These are phyloP conservation scores for Boletus sp. DNA, from an alignment of 1,284 basidiomycete species.

Conservation along the genomic window DNA sequence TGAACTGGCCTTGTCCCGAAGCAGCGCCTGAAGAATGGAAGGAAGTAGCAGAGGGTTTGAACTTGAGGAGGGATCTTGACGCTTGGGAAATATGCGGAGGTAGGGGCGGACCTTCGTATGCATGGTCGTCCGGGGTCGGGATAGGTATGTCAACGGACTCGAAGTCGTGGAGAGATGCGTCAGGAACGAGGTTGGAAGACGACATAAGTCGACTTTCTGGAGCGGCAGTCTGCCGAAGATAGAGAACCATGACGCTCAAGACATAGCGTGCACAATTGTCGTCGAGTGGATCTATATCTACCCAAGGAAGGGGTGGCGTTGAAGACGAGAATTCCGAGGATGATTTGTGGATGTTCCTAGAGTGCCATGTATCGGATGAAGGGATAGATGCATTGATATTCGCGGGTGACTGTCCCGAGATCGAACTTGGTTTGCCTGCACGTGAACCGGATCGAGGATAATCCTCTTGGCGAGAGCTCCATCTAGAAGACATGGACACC, in stretches of 20 bases:
- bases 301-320: slow-evolving; percentile 41
- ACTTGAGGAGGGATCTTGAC: slow-evolving; percentile 28
- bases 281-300: slow-evolving; percentile 76
- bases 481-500: slow-evolving; percentile 74
- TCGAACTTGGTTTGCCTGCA: slow-evolving; percentile 35
- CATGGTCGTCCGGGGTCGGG: slow-evolving; percentile 22
- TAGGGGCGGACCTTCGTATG: slow-evolving; percentile 24
- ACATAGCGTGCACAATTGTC: slow-evolving; percentile 86
- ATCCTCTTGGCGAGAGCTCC: slow-evolving; percentile 45
- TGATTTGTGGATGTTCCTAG: slow-evolving; percentile 32
- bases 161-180: slow-evolving; percentile 68
- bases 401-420: slow-evolving; percentile 18
- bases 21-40: slow-evolving; percentile 27
- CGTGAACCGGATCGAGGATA: slow-evolving; percentile 40
- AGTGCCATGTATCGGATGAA: slow-evolving; percentile 27
- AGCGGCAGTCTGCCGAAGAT: slow-evolving; percentile 70
- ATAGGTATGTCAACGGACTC: slow-evolving; percentile 51
- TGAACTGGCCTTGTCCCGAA: slow-evolving; percentile 24
- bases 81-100: slow-evolving; percentile 32
- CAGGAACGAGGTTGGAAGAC: slow-evolving; percentile 59
- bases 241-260: slow-evolving; percentile 77
- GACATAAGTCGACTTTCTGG: slow-evolving; percentile 57
- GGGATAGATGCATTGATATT: slow-evolving; percentile 15
- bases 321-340: slow-evolving; percentile 40
- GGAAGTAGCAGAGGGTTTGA: slow-evolving; percentile 34